A percentile compares a stretch with the other conserved stretches of the same genome.
Conservation (phyloP, 805 yeast genomes). For the Suhomyces emberorum region DNA sequence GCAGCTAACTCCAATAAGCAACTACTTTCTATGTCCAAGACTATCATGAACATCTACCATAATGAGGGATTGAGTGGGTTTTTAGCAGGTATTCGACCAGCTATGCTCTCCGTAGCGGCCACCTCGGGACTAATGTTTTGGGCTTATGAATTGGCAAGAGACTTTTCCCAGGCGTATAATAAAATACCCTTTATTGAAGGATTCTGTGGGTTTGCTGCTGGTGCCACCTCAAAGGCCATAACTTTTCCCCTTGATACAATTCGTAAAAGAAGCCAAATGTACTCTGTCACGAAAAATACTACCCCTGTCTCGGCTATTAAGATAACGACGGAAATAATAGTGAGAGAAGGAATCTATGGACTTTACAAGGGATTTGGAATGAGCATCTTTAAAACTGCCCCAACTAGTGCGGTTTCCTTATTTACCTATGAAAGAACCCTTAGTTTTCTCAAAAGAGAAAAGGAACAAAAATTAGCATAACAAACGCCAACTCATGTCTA, state of each 20-base stretch:
- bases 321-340: constrained; percentile 39
- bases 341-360: constrained; percentile 60
- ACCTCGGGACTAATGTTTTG: constrained; percentile 75
- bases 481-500: no score
- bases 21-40: constrained; percentile 36
- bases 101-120: constrained; percentile 61
- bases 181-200: constrained; percentile 46
- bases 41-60: constrained; percentile 23
- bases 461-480: no score
- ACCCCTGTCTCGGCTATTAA: constrained; percentile 12
- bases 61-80: constrained; percentile 43
- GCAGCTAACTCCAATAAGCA: constrained; percentile 55
- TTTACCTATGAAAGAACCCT: constrained; percentile 56
- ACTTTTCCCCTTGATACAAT: constrained; percentile 87
- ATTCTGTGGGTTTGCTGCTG: constrained; percentile 71
- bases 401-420: constrained; percentile 66
- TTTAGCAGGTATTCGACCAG: constrained; percentile 48
- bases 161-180: constrained; percentile 23
- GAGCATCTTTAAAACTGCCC: constrained; percentile 75
- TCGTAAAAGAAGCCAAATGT: constrained; percentile 73
- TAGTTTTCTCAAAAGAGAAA: no score
- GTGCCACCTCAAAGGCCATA: constrained; percentile 64
- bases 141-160: constrained; percentile 54
- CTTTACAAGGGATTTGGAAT: constrained; percentile 73
- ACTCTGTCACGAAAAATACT: constrained; percentile 6